Evolutionary conservation across 176 grass and related monocot species (phyloP).

Genomic region (Stipa capillata): DNA sequence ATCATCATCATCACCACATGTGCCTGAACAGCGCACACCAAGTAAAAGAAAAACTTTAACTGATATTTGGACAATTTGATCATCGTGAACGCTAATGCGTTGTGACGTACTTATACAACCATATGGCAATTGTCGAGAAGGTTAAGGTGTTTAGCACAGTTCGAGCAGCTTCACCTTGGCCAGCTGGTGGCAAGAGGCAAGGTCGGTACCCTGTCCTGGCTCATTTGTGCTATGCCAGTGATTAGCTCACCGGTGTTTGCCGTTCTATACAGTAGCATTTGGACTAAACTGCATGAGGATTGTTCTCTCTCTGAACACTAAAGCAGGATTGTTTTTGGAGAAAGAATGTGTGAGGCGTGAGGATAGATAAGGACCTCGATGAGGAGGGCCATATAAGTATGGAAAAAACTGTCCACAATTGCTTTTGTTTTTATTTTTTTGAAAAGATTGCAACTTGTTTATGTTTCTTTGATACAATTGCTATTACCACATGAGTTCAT

Average conservation of each 20-base stretch:
- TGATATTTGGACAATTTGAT: too few species aligned
- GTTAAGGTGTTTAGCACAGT: too few species aligned
- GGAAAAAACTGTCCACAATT: neutral
- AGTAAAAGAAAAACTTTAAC: too few species aligned
- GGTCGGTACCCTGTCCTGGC: neutral
- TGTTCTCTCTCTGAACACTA: neutral
- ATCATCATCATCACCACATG: neutral
- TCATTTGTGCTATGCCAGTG: neutral
- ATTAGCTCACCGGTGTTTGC: neutral
- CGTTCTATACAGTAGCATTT: neutral
- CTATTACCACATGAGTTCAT: neutral
- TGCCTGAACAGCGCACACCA: too few species aligned
- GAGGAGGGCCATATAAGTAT: neutral
- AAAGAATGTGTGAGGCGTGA: neutral
- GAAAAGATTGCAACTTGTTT: neutral
- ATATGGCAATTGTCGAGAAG: too few species aligned
- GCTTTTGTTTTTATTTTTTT: neutral
- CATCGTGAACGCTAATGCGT: too few species aligned
- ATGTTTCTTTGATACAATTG: neutral
- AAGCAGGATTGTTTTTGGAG: neutral
- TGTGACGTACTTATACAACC: too few species aligned
- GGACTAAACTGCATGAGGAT: neutral
- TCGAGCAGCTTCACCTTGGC: too few species aligned
- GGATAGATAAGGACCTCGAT: neutral
- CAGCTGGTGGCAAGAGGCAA: neutral